Percentiles rank a stretch among this genome's conserved stretches.
Evolutionary conservation across 352 stramenopile genomes (phyloP).

Genomic region (Globisporangium iwayamae): DNA sequence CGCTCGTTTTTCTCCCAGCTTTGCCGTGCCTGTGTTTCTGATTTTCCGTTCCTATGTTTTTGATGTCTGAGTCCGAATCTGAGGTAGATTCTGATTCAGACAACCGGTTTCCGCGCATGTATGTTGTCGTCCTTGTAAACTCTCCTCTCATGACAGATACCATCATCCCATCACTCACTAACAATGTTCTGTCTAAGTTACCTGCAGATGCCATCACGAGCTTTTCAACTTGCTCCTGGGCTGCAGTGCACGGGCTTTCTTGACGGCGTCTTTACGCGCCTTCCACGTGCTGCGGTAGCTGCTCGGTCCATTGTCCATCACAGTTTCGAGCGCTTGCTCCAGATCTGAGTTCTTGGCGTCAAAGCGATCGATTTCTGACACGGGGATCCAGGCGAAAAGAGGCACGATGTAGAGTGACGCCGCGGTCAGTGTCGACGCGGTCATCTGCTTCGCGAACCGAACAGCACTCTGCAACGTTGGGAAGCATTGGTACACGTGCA

Average conservation of each 20-base stretch:
- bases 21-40: not conserved
- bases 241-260: conserved; percentile 32
- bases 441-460: conserved; percentile 65
- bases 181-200: too few relatives aligned
- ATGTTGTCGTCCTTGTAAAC: too few relatives aligned
- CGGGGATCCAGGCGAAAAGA: conserved; percentile 73
- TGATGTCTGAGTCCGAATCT: not conserved
- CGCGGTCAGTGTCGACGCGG: conserved; percentile 36
- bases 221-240: conserved; percentile 6
- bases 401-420: conserved; percentile 60
- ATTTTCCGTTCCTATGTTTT: not conserved
- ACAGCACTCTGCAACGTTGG: conserved; percentile 74
- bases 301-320: conserved; percentile 24
- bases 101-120: too few relatives aligned
- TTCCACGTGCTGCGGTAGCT: conserved; percentile 57
- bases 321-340: conserved; percentile 61
- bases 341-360: conserved; percentile 55
- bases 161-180: too few relatives aligned
- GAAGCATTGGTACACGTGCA: conserved; percentile 82
- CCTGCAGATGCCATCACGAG: not conserved
- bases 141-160: too few relatives aligned
- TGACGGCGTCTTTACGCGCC: conserved; percentile 59
- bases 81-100: too few relatives aligned
- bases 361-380: conserved; percentile 69
- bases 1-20: not conserved